Evolutionary conservation across 2,329 filamentous ascomycete species (phyloP).

Genomic region (Stachybotrys elegans): DNA sequence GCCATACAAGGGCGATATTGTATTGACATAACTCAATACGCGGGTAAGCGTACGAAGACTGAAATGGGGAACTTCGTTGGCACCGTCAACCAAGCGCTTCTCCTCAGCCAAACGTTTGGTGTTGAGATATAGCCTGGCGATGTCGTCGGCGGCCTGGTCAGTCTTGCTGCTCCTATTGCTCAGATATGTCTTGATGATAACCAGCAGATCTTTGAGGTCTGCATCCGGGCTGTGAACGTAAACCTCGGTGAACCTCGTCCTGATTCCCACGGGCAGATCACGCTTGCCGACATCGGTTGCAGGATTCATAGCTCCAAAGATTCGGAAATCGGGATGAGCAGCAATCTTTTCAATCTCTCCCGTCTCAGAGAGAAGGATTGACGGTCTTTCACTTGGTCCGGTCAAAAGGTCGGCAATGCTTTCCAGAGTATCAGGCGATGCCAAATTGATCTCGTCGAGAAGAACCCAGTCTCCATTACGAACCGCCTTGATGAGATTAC

Average conservation of each 20-base stretch:
- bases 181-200: conserved; percentile 85
- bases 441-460: conserved; percentile 94
- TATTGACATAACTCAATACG: conserved; percentile 80
- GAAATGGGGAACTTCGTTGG: conserved; percentile 94
- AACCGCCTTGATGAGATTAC: conserved; percentile 92
- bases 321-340: conserved; percentile 87
- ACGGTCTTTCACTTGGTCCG: conserved; percentile 67
- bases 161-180: conserved; percentile 66
- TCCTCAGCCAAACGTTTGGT: conserved; percentile 77
- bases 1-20: conserved; percentile 79
- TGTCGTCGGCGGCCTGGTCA: conserved; percentile 69
- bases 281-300: conserved; percentile 96
- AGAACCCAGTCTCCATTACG: conserved; percentile 96
- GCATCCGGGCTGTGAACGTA: conserved; percentile 89
- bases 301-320: conserved; percentile 99
- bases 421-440: conserved; percentile 89
- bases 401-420: conserved; percentile 85
- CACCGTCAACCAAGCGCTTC: conserved; percentile 86
- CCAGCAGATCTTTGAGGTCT: conserved; percentile 79
- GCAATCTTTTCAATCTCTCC: conserved; percentile 86
- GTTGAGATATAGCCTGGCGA: conserved; percentile 81
- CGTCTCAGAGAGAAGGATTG: conserved; percentile 85
- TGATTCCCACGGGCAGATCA: conserved; percentile 81
- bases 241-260: conserved; percentile 91
- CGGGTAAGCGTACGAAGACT: conserved; percentile 91